Percentiles rank a stretch among this genome's conserved stretches.
phyloP scores from a whole-genome alignment of 192 early-diverging fungal genomes.

The Helicostylum pulchrum region DNA sequence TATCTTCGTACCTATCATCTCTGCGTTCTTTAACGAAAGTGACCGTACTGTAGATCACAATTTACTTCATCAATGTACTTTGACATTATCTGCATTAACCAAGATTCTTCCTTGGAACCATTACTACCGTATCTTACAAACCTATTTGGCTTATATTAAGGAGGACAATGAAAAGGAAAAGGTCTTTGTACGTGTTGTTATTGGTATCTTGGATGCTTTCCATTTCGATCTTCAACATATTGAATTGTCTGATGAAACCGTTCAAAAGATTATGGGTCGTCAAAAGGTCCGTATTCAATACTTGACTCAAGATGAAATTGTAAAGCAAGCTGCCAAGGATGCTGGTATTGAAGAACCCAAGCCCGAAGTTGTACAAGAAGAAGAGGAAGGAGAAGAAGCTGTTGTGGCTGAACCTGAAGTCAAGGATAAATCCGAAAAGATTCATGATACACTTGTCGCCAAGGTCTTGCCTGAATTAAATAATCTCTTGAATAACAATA shows the following conservation, averaged over 20 bases:
- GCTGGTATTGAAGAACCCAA: conserved; percentile 27
- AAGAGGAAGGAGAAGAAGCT: conserved; percentile 37
- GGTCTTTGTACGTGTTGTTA: conserved; percentile 74
- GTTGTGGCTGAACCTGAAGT: conserved; percentile 34
- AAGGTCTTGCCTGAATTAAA: conserved; percentile 84
- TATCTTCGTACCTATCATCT: conserved; percentile 82
- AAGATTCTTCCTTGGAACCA: conserved; percentile 75
- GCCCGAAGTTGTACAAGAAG: conserved; percentile 31
- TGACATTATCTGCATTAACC: conserved; percentile 70
- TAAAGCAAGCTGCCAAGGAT: conserved; percentile 38
- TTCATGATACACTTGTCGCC: conserved; percentile 73
- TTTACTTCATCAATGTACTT: conserved; percentile 79
- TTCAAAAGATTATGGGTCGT: conserved; percentile 37
- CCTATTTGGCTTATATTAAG: conserved; percentile 65
- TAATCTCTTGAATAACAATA: conserved; percentile 61
- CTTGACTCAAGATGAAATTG: conserved; percentile 31
- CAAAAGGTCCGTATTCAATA: conserved; percentile 46
- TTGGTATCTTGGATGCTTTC: conserved; percentile 83
- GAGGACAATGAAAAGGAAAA: conserved; percentile 74
- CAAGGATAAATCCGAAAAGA: conserved; percentile 43
- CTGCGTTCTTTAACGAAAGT: conserved; percentile 83
- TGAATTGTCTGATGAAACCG: conserved; percentile 43
- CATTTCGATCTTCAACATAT: conserved; percentile 81
- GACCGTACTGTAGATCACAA: conserved; percentile 67
- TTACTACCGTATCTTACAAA: conserved; percentile 75